These are phyloP conservation scores for Cyamopsis tetragonoloba DNA, from an alignment of 306 rosid species.

Conservation along the genomic window DNA sequence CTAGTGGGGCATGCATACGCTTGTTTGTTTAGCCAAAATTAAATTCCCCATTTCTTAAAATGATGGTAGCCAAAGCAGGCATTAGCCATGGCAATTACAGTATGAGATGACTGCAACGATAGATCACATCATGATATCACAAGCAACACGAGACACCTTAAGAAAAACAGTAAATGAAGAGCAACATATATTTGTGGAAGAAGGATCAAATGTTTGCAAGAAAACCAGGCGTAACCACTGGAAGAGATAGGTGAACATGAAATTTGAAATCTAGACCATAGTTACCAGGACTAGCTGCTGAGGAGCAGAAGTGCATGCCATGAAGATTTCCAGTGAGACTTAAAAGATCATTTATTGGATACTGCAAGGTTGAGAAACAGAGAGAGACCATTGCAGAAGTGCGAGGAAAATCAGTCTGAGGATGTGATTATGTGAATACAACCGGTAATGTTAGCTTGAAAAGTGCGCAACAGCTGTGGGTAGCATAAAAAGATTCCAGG, in stretches of 20 bases:
- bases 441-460: not conserved
- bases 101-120: too few species aligned
- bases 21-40: not conserved
- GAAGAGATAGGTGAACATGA: not conserved
- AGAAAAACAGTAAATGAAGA: too few species aligned
- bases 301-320: not conserved
- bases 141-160: not conserved
- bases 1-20: not conserved
- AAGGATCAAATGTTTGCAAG: conserved; percentile 8
- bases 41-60: too few species aligned
- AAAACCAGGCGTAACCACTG: not conserved
- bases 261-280: too few species aligned
- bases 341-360: not conserved
- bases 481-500: too few species aligned
- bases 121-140: not conserved
- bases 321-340: not conserved
- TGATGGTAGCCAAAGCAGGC: not conserved
- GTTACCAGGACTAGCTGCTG: not conserved
- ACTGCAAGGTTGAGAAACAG: not conserved
- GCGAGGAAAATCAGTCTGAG: not conserved
- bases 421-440: not conserved
- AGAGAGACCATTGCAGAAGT: not conserved
- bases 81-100: too few species aligned
- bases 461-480: not conserved
- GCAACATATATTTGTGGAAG: too few species aligned